These are phyloP conservation scores for Yamadazyma blattariae DNA, from an alignment of 1,139 yeast genomes.

Conservation along the genomic window DNA sequence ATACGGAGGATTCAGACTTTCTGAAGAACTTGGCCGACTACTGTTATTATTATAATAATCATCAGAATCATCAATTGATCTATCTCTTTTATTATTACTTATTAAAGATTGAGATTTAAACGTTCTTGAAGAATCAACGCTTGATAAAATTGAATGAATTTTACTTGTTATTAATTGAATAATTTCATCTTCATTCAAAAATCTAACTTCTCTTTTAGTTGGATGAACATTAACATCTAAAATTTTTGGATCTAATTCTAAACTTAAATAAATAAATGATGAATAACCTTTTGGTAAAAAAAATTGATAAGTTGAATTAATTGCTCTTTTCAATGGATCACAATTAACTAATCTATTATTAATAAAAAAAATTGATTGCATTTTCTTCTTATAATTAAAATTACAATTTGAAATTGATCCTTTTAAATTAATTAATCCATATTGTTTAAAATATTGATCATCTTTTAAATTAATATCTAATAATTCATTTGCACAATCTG, in stretches of 20 bases:
- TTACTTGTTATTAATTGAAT: slow-evolving; percentile 54
- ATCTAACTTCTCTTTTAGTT: slow-evolving; percentile 88
- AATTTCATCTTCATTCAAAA: slow-evolving; percentile 83
- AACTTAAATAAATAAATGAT: slow-evolving; percentile 74
- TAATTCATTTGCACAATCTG: slow-evolving; percentile 64
- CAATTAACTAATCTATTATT: slow-evolving; percentile 81
- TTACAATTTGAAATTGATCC: slow-evolving; percentile 77
- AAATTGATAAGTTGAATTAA: slow-evolving; percentile 59
- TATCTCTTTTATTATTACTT: slow-evolving; percentile 14
- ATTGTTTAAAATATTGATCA: slow-evolving; percentile 15
- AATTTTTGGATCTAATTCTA: slow-evolving; percentile 62
- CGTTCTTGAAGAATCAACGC: slow-evolving; percentile 67
- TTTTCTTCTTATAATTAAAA: slow-evolving; percentile 63
- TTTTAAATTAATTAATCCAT: slow-evolving; percentile 47
- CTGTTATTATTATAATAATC: slow-evolving; percentile 5
- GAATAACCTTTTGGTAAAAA: slow-evolving; percentile 78
- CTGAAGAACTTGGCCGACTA: neutral
- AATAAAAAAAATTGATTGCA: slow-evolving; percentile 75
- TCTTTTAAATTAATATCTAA: slow-evolving; percentile 36
- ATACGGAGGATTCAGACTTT: neutral
- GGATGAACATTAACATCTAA: slow-evolving; percentile 96
- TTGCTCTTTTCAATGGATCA: slow-evolving; percentile 73
- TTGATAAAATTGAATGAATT: slow-evolving; percentile 50
- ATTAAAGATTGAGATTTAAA: slow-evolving; percentile 62
- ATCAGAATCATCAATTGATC: slow-evolving; percentile 11